These are phyloP conservation scores for Boletus sp. DNA, from an alignment of 768 basidiomycete species.

Conservation along the genomic window DNA sequence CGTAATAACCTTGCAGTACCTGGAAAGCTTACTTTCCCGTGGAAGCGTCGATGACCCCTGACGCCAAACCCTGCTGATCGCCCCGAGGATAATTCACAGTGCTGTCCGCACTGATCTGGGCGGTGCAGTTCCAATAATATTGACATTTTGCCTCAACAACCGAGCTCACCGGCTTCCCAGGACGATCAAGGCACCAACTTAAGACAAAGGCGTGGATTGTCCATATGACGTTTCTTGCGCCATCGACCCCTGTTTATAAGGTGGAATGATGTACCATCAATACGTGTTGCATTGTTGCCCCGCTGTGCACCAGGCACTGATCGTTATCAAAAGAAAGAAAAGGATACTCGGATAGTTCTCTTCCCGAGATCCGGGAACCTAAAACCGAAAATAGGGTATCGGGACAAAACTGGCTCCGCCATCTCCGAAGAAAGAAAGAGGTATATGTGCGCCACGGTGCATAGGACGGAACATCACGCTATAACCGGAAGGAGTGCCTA, in stretches of 20 bases:
- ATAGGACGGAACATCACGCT: background rate
- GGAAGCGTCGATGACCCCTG: background rate
- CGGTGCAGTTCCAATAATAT: background rate
- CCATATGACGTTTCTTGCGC: background rate
- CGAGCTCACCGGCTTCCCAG: background rate
- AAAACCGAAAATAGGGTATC: background rate
- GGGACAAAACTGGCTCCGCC: background rate
- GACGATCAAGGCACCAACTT: slow-evolving; percentile 6
- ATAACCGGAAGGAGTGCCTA: background rate
- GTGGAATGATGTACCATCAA: background rate
- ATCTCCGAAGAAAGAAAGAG: background rate
- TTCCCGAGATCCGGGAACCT: background rate
- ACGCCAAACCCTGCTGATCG: background rate
- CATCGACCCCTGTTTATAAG: background rate
- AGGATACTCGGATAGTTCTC: background rate
- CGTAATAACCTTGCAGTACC: background rate
- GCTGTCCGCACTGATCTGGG: background rate
- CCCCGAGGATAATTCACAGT: background rate
- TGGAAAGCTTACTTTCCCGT: background rate
- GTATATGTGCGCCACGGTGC: background rate
- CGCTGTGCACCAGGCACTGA: slow-evolving; percentile 6
- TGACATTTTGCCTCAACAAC: background rate
- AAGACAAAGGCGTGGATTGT: background rate
- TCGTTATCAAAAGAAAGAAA: background rate
- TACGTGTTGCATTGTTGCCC: background rate